phyloP scores from a whole-genome alignment of 2,329 filamentous ascomycete species.

The Colletotrichum shisoi region DNA sequence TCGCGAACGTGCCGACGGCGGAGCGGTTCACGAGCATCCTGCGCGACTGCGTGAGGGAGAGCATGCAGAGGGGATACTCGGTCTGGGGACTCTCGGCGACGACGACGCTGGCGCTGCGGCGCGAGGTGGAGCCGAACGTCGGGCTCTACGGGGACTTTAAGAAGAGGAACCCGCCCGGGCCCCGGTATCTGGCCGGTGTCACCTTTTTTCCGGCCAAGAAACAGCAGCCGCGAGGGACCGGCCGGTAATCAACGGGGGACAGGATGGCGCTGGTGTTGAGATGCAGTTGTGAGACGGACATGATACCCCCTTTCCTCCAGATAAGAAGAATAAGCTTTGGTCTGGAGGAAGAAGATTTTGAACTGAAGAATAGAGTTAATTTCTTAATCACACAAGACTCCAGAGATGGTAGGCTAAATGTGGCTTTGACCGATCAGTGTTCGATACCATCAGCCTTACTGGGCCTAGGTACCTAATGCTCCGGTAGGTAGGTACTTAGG shows the following conservation, averaged over 20 bases:
- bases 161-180: background rate
- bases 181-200: background rate
- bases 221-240: background rate
- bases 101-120: conserved; percentile 18
- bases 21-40: conserved; percentile 48
- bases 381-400: background rate
- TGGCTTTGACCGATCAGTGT: background rate
- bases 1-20: conserved; percentile 43
- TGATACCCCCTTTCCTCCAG: background rate
- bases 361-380: background rate
- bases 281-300: background rate
- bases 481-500: too few species aligned
- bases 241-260: too few species aligned
- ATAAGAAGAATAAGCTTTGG: background rate
- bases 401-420: background rate
- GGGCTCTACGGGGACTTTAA: background rate
- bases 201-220: conserved; percentile 25
- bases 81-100: conserved; percentile 19
- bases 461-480: too few species aligned
- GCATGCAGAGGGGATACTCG: conserved; percentile 48
- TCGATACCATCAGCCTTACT: background rate
- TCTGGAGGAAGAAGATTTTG: background rate
- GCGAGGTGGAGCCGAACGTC: conserved; percentile 20
- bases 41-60: conserved; percentile 47
- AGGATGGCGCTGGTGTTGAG: background rate